Base-by-base conservation (phyloP, 768 basidiomycete species). In the Leccinum arenicola region DNA sequence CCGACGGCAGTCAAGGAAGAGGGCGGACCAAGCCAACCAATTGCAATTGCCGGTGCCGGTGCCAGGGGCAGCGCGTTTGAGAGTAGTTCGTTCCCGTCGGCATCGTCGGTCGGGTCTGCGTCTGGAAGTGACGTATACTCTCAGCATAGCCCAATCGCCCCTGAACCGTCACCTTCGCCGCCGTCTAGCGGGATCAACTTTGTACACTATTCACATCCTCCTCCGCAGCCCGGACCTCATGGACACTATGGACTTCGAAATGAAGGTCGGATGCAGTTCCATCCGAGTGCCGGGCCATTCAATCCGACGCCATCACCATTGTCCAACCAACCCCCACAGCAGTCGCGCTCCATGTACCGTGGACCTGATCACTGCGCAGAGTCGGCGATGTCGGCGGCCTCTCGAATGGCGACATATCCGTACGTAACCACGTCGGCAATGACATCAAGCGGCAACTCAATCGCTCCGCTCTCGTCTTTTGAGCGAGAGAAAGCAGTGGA, bases 101-200 rank as follows among this genome's bases (percentile, higher is more conserved):
- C 75, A 7, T 82, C 82, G 3, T 79, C 84, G 50, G 74, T 80
- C 27, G 82, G 81, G 23, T 84, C 84, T n/a, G 76, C 76, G 27
- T 82, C 83, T 19, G 83, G 83, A 36, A 83, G 78, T 66, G 86
- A 86, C 9, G 74, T 78, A 50, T 88, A 80, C 66, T 73, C 78
- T 52, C 80, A 80, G 38, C 71, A 83, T 49, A 74, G 77, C 54
- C 76, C 77, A 50, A 70, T 78, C 58, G 68, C 70, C 38, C 66
- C 69, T 31, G 70, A 73, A 54, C 82, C 85, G 1, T 88, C 87
- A 17, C 87, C 88, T 19, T 87, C 88, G n/a, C 88, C 88, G 17
- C 84, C 85, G 6, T 77, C 82, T 17, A 74, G 76, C 50, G 75
- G 70, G 54, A 71, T 83, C 71, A 82, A 75, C 60, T 88, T 87